Evolutionary conservation across 176 grass and related monocot genomes (phyloP).

Genomic region (Neostapfia colusana): DNA sequence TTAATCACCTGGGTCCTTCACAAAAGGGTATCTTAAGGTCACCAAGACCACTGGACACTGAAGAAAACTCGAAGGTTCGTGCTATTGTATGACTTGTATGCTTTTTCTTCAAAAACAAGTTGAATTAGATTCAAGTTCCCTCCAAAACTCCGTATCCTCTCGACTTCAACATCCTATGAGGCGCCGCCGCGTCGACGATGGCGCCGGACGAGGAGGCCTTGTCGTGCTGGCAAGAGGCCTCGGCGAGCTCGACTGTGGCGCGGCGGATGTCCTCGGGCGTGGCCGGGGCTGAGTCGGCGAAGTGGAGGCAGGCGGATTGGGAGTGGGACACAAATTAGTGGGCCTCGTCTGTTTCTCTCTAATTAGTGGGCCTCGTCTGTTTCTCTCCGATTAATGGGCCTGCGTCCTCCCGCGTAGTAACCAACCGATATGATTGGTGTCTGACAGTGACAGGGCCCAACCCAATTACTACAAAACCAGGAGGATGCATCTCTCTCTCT

Average conservation of each 20-base stretch:
- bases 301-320: slow-evolving; percentile 60
- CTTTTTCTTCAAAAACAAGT: background rate
- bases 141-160: background rate
- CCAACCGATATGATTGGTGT: too few relatives aligned
- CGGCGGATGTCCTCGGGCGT: slow-evolving; percentile 71
- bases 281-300: slow-evolving; percentile 71
- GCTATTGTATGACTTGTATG: background rate
- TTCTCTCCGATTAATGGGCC: too few relatives aligned
- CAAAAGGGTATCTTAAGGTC: too few relatives aligned
- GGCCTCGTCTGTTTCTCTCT: too few relatives aligned
- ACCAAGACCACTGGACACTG: background rate
- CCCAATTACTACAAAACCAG: too few relatives aligned
- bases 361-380: too few relatives aligned
- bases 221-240: slow-evolving; percentile 39
- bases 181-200: background rate
- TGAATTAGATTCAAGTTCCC: background rate
- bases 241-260: slow-evolving; percentile 67
- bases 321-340: too few relatives aligned
- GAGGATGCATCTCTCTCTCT: too few relatives aligned
- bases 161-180: too few relatives aligned
- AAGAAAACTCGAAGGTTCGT: background rate
- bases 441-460: too few relatives aligned
- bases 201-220: background rate
- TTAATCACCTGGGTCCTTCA: background rate
- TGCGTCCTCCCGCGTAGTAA: too few relatives aligned